These are phyloP conservation scores for Fusarium redolens DNA, from an alignment of 2,329 filamentous ascomycete genomes.

Conservation along the genomic window DNA sequence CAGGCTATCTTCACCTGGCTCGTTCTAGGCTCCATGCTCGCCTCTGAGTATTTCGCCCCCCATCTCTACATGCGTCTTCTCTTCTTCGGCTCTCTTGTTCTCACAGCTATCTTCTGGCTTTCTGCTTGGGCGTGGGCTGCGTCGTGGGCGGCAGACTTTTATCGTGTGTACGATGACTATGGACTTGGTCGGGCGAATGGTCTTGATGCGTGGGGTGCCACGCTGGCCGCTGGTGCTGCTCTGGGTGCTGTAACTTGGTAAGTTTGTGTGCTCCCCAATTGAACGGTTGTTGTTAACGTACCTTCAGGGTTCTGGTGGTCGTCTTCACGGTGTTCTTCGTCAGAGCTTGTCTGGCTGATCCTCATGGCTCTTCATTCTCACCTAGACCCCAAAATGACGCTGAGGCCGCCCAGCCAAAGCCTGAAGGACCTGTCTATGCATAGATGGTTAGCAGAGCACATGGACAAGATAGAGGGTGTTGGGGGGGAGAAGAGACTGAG, in stretches of 20 bases:
- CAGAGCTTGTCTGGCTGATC: slow-evolving; percentile 45
- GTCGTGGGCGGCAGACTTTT: slow-evolving; percentile 47
- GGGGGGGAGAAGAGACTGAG: neutral
- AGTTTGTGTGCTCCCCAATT: slow-evolving; percentile 2
- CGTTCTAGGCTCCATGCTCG: slow-evolving; percentile 53
- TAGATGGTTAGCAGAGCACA: neutral
- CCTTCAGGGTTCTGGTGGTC: slow-evolving; percentile 52
- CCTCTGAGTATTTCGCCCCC: slow-evolving; percentile 51
- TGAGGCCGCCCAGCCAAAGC: slow-evolving; percentile 33
- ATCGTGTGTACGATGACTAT: slow-evolving; percentile 40
- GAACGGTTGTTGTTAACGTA: neutral
- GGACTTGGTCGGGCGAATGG: slow-evolving; percentile 14
- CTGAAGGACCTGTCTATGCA: neutral
- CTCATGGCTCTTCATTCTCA: slow-evolving; percentile 24
- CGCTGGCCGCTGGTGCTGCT: slow-evolving; percentile 54
- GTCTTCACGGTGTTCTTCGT: slow-evolving; percentile 55
- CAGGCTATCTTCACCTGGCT: slow-evolving; percentile 57
- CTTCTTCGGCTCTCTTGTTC: slow-evolving; percentile 51
- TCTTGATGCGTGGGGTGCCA: slow-evolving; percentile 41
- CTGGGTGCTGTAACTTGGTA: slow-evolving; percentile 57
- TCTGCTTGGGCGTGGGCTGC: slow-evolving; percentile 52
- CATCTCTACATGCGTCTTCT: slow-evolving; percentile 51
- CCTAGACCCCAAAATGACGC: slow-evolving; percentile 7
- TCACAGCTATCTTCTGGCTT: slow-evolving; percentile 59
- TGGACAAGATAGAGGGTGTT: neutral